These are phyloP conservation scores for Penstemon newberryi DNA, from an alignment of 257 asterid genomes.

Conservation along the genomic window DNA sequence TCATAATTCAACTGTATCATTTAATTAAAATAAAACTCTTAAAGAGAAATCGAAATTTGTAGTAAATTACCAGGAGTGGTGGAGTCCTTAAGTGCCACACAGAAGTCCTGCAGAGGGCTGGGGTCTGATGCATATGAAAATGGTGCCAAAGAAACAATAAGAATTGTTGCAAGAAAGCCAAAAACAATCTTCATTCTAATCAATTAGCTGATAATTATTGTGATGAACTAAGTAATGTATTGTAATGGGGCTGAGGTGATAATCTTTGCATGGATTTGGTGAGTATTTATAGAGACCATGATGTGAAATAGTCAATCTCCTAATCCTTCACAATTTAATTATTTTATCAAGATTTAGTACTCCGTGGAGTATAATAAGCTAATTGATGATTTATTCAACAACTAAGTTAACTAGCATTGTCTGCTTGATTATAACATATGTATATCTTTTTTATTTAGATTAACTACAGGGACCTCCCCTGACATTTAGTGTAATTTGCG, in stretches of 20 bases:
- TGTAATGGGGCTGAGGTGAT: not conserved
- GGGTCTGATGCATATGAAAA: constrained; percentile 25
- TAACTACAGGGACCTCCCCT: no score
- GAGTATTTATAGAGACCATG: constrained; percentile 12
- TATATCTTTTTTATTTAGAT: no score
- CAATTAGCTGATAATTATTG: not conserved
- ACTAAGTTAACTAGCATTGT: no score
- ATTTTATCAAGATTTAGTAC: no score
- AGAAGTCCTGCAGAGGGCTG: constrained; percentile 36
- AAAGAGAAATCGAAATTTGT: not conserved
- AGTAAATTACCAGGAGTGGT: constrained; percentile 9
- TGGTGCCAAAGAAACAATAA: constrained; percentile 5
- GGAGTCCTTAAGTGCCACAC: constrained; percentile 31
- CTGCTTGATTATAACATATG: no score
- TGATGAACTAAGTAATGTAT: not conserved
- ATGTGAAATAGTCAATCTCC: constrained; percentile 8
- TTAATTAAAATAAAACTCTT: no score
- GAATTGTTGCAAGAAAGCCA: not conserved
- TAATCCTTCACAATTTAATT: not conserved
- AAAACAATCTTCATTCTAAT: not conserved
- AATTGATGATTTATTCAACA: no score
- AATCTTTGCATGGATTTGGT: not conserved
- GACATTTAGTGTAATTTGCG: no score
- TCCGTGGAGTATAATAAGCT: no score
- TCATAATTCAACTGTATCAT: not conserved